Evolutionary conservation across 116 monocot species (phyloP).

Genomic region (Zostera marina): DNA sequence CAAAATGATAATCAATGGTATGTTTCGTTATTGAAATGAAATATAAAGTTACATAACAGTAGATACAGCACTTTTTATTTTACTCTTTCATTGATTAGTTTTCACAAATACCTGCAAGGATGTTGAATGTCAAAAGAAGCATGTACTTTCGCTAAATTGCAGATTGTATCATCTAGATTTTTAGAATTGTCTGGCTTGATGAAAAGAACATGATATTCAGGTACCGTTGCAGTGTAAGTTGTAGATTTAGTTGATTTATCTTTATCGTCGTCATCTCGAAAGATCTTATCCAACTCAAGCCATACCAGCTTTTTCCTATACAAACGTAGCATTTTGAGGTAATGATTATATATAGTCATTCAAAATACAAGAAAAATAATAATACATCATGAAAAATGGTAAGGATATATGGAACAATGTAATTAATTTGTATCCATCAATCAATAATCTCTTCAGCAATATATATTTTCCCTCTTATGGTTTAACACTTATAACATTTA

Average conservation of each 20-base stretch:
- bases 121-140: conserved; percentile 55
- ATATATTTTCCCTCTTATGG: too few relatives aligned
- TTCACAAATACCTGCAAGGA: conserved; percentile 59
- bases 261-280: conserved; percentile 59
- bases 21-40: background rate
- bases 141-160: conserved; percentile 57
- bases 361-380: background rate
- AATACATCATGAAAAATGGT: background rate
- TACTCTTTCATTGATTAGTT: too few relatives aligned
- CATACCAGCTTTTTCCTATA: conserved; percentile 74
- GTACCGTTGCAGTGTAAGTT: conserved; percentile 70
- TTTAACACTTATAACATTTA: too few relatives aligned
- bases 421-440: too few relatives aligned
- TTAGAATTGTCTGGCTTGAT: conserved; percentile 23
- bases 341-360: background rate
- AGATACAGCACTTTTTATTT: background rate
- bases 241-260: conserved; percentile 28
- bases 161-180: conserved; percentile 23
- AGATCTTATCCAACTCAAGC: conserved; percentile 74
- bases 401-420: too few relatives aligned
- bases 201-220: conserved; percentile 74
- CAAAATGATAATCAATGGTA: background rate
- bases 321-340: background rate
- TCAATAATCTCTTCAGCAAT: too few relatives aligned
- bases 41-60: background rate